These are phyloP conservation scores for Salix udensis DNA, from an alignment of 345 rosid genomes.

Conservation along the genomic window DNA sequence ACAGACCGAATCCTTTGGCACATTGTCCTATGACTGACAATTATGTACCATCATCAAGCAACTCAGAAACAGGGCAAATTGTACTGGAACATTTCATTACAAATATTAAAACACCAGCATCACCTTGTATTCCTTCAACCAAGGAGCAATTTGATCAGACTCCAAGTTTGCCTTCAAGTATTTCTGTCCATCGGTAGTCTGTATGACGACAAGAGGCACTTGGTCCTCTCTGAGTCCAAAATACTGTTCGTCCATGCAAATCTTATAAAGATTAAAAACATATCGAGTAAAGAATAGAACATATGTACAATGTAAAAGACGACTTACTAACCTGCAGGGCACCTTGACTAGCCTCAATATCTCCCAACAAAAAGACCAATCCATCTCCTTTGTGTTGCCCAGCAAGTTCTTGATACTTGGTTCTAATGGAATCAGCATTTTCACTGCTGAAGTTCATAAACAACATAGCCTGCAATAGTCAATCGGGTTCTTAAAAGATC, in stretches of 20 bases:
- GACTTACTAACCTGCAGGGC: slow-evolving; percentile 68
- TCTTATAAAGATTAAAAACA: background rate
- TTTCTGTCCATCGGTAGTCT: slow-evolving; percentile 64
- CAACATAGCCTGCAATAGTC: slow-evolving; percentile 66
- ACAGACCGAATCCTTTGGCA: background rate
- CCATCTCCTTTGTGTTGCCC: slow-evolving; percentile 65
- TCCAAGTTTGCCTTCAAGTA: slow-evolving; percentile 69
- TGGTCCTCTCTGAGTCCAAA: slow-evolving; percentile 86
- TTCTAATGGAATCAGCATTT: slow-evolving; percentile 51
- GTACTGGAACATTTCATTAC: background rate
- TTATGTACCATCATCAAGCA: background rate
- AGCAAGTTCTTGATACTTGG: slow-evolving; percentile 71
- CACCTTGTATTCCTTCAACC: slow-evolving; percentile 88
- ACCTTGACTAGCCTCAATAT: slow-evolving; percentile 75
- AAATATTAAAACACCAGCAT: background rate
- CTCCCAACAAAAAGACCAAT: slow-evolving; percentile 77
- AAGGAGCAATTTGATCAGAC: slow-evolving; percentile 64
- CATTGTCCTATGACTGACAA: background rate
- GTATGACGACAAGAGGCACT: slow-evolving; percentile 71
- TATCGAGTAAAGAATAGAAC: slow-evolving; percentile 1
- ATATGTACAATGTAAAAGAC: background rate
- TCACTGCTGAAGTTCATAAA: slow-evolving; percentile 63
- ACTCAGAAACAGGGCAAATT: background rate
- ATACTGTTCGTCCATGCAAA: slow-evolving; percentile 49
- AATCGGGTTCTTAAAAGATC: background rate